phyloP scores from a whole-genome alignment of 129 eudicot species.

The Mikania micrantha region DNA sequence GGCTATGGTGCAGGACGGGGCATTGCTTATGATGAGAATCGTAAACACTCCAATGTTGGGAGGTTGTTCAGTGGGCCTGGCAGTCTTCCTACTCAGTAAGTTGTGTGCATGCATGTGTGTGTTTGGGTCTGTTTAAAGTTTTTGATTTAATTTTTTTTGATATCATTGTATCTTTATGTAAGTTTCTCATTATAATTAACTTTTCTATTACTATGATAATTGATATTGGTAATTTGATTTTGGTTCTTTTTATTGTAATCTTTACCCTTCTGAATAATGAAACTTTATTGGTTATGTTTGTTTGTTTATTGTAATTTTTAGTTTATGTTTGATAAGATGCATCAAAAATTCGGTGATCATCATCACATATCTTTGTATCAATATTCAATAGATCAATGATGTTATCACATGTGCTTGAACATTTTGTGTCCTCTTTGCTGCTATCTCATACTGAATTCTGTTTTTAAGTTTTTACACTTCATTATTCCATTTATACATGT shows the following conservation, averaged over 20 bases:
- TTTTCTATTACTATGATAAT: not conserved
- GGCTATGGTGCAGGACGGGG: constrained; percentile 95
- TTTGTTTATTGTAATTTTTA: too few species aligned
- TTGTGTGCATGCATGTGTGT: constrained; percentile 5
- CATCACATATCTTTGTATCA: not conserved
- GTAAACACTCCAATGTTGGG: constrained; percentile 64
- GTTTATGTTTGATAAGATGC: not conserved
- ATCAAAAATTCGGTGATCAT: not conserved
- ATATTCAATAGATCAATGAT: not conserved
- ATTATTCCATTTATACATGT: not conserved
- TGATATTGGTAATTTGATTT: not conserved
- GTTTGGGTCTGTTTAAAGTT: not conserved
- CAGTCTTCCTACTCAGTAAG: constrained; percentile 67
- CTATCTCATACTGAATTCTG: not conserved
- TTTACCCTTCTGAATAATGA: too few species aligned
- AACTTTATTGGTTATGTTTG: too few species aligned
- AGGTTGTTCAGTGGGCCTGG: constrained; percentile 35
- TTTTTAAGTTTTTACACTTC: not conserved
- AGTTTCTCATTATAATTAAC: not conserved
- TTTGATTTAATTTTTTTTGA: not conserved
- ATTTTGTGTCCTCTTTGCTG: not conserved
- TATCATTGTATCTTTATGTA: not conserved
- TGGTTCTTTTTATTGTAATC: not conserved
- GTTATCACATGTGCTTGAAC: not conserved
- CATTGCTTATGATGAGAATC: constrained; percentile 65